Evolutionary conservation across 2,329 filamentous ascomycete genomes (phyloP), one percentile per base, ranked within the genome.

Genomic region (Colletotrichum sp.): DNA sequence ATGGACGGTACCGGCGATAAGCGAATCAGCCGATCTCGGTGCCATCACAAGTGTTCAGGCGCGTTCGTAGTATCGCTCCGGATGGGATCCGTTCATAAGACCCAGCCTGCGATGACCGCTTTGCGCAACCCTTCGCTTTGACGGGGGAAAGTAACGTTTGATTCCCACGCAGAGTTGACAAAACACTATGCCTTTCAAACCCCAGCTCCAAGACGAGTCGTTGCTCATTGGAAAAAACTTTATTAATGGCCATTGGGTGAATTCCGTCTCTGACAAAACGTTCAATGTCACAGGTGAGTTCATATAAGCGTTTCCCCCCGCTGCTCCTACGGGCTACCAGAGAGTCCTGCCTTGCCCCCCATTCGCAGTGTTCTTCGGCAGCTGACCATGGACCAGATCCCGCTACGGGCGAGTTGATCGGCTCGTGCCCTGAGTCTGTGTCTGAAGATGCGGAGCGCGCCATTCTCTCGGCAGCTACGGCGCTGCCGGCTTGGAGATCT

Each of bases 371-470:
- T 24, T 16, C 16, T 21, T 30, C 39, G 36, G 21, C 18, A 10
- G 26, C 65, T 60, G 18, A 72, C 28, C 13, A 59, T 32, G 7
- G n/a, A 63, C 44, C 80, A 93, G 96, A 99, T 84, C 97, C 97
- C 9, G 93, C 95, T 5, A 95, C 95, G 12, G 95, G 95, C 79
- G 91, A 94, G 80, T 85, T 94, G 52, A 96, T 99, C 80, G 96
- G 95, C 73, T 95, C 92, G 26, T 94, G 93, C 83, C 95, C 97
- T 77, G 96, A 99, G 82, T 97, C 97, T 89, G 91, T 93, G 80
- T 88, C 89, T 77, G 88, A 91, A 80, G 97, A 99, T 83, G 94
- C 95, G 44, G 90, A 95, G 82, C 89, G 89, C 63, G 96, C 97
- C 82, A 98, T 99, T 82, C 88, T 91, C 71, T 95, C 95, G 21